Evolutionary conservation across 2,329 filamentous ascomycete species (phyloP).

Genomic region (Penicillium decumbens): DNA sequence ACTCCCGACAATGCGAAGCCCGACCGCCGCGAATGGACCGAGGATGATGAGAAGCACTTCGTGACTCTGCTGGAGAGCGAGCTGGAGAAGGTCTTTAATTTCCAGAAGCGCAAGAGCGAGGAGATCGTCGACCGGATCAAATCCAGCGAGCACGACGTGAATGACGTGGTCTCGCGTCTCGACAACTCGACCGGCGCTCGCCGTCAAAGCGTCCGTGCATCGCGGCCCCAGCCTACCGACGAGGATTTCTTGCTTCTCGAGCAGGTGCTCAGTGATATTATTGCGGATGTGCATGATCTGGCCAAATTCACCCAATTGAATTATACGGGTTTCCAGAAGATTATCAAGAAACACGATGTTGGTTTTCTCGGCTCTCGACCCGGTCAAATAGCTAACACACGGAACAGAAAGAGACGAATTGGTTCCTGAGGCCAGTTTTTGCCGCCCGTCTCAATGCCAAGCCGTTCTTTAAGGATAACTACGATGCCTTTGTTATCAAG

Average conservation of each 20-base stretch:
- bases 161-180: slow-evolving; percentile 73
- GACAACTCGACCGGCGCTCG: slow-evolving; percentile 45
- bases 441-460: slow-evolving; percentile 90
- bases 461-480: slow-evolving; percentile 98
- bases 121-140: slow-evolving; percentile 91
- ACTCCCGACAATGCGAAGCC: slow-evolving; percentile 45
- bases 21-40: slow-evolving; percentile 69
- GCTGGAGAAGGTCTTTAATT: slow-evolving; percentile 95
- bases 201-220: slow-evolving; percentile 28
- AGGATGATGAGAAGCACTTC: slow-evolving; percentile 87
- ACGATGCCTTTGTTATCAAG: slow-evolving; percentile 91
- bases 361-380: slow-evolving; percentile 31
- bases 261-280: slow-evolving; percentile 93
- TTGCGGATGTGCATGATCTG: slow-evolving; percentile 95
- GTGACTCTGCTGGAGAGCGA: slow-evolving; percentile 82
- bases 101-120: slow-evolving; percentile 94
- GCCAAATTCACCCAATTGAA: slow-evolving; percentile 98
- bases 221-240: slow-evolving; percentile 57
- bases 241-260: slow-evolving; percentile 93
- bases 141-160: slow-evolving; percentile 82
- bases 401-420: slow-evolving; percentile 79
- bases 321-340: slow-evolving; percentile 99
- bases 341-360: slow-evolving; percentile 99
- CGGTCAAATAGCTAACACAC: slow-evolving; percentile 1
- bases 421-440: slow-evolving; percentile 94